Conservation (phyloP, 2,329 filamentous ascomycete genomes). For the Claviceps monticola region DNA sequence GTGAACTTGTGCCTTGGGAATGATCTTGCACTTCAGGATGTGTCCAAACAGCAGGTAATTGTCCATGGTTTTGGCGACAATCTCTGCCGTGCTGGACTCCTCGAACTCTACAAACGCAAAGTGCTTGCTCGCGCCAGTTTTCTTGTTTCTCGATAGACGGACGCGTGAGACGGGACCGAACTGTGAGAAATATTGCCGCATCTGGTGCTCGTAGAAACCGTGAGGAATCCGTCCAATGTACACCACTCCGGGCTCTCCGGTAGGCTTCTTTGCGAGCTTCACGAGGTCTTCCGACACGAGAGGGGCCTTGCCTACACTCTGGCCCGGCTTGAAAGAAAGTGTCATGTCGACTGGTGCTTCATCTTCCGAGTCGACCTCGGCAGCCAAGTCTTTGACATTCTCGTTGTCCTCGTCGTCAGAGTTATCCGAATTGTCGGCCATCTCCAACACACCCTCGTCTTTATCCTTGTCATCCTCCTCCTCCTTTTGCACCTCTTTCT, state of each 20-base stretch:
- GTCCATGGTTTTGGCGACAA: slow-evolving; percentile 93
- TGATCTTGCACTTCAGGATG: slow-evolving; percentile 73
- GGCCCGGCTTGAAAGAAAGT: slow-evolving; percentile 30
- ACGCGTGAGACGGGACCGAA: slow-evolving; percentile 72
- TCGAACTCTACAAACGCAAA: slow-evolving; percentile 89
- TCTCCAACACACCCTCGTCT: slow-evolving; percentile 18
- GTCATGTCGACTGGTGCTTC: slow-evolving; percentile 24
- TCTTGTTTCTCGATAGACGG: slow-evolving; percentile 80
- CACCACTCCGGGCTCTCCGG: slow-evolving; percentile 58
- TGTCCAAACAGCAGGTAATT: slow-evolving; percentile 94
- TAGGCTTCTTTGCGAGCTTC: slow-evolving; percentile 27
- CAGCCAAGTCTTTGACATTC: slow-evolving; percentile 29
- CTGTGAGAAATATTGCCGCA: slow-evolving; percentile 85
- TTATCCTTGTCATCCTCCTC: slow-evolving; percentile 16
- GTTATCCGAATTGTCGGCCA: slow-evolving; percentile 17
- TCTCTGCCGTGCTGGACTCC: slow-evolving; percentile 64
- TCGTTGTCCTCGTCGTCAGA: slow-evolving; percentile 28
- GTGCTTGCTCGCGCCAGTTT: slow-evolving; percentile 83
- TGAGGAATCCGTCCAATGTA: slow-evolving; percentile 87
- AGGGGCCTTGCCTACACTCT: slow-evolving; percentile 38
- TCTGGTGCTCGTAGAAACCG: slow-evolving; percentile 92
- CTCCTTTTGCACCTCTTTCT: slow-evolving; percentile 10
- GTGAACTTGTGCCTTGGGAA: slow-evolving; percentile 66
- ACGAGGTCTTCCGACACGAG: slow-evolving; percentile 30
- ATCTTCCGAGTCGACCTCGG: slow-evolving; percentile 30